phyloP scores from a whole-genome alignment of 805 yeast species.

The Cyberlindnera maclurae region DNA sequence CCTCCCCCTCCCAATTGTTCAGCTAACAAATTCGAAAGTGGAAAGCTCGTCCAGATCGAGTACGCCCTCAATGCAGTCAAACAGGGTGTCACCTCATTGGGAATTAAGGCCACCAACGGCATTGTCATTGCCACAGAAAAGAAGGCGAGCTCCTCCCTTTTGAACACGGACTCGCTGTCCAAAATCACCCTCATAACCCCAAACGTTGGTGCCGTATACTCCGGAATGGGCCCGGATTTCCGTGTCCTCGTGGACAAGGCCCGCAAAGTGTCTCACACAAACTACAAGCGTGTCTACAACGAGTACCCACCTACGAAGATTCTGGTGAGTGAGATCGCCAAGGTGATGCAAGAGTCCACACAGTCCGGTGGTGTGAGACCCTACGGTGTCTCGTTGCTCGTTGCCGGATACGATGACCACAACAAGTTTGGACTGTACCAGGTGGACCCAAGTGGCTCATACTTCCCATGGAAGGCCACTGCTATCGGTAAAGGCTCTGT shows the following conservation, averaged over 20 bases:
- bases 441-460: conserved; percentile 96
- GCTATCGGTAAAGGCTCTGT: conserved; percentile 95
- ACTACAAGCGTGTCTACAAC: conserved; percentile 87
- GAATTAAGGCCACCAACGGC: conserved; percentile 92
- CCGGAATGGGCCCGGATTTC: conserved; percentile 99
- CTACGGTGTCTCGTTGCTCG: conserved; percentile 90
- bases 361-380: conserved; percentile 99
- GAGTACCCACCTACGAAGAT: conserved; percentile 97
- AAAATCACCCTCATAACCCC: conserved; percentile 87
- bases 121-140: conserved; percentile 95
- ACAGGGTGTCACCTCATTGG: conserved; percentile 95
- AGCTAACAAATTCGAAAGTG: conserved; percentile 39
- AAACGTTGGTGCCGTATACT: conserved; percentile 90
- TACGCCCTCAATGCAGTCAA: conserved; percentile 96
- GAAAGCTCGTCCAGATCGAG: conserved; percentile 95
- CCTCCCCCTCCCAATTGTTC: conserved; percentile 1
- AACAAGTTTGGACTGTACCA: conserved; percentile 79
- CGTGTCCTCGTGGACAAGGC: conserved; percentile 91
- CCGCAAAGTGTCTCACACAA: conserved; percentile 86
- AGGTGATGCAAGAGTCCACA: conserved; percentile 96
- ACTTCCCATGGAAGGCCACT: conserved; percentile 99
- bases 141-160: conserved; percentile 72
- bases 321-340: conserved; percentile 90
- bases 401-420: conserved; percentile 87
- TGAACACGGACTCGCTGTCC: conserved; percentile 64